Evolutionary conservation across 331 rosid species (phyloP), one percentile per base, ranked within the genome.

Genomic region (Rosa hybrid): DNA sequence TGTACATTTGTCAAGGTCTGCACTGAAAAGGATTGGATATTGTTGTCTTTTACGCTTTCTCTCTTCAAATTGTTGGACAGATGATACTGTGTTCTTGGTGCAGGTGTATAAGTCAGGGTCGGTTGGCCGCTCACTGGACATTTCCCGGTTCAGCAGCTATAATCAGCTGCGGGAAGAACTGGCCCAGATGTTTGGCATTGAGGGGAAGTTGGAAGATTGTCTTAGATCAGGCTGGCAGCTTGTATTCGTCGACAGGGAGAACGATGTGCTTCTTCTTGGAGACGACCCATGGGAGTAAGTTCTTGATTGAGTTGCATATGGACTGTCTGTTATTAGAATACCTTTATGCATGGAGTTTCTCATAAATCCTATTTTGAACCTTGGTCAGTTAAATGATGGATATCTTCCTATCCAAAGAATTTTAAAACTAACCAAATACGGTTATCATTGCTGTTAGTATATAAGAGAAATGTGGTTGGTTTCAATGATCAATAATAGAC

Each of bases 211-310:
- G 75, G 97, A 87, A 87, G 94, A 90, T 82, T 92, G 92, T 91
- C 92, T 82, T 93, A 93, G 98, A 93, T 93, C 98, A 93, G 98
- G 98, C 98, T 93, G 98, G 98, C 98, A 93, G 98, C 98, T 93
- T 93, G 98, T 93, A 87, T 93, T 93, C 46, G 98, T 93, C 80
- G 98, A 93, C 93, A 90, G 93, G 98, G 98, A 93, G 98, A 77
- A 93, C 62, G 98, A 93, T 78, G 91, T 87, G 82, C 98, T 93
- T 91, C 98, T 93, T 93, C 97, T 93, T 89, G 98, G 98, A 53
- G 98, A 93, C 75, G 98, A 90, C 72, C 98, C 98, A 34, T 93
- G 98, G 98, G 97, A 93, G 97, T 91, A 90, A 93, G 97, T 85
- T 42, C 84, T 34, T 57, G 8, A 46, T 48, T 70, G 71, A 34